A percentile compares a stretch with the other conserved stretches of the same genome.
Conservation (phyloP, 2,329 filamentous ascomycete genomes). For the Fusarium marasasianum region DNA sequence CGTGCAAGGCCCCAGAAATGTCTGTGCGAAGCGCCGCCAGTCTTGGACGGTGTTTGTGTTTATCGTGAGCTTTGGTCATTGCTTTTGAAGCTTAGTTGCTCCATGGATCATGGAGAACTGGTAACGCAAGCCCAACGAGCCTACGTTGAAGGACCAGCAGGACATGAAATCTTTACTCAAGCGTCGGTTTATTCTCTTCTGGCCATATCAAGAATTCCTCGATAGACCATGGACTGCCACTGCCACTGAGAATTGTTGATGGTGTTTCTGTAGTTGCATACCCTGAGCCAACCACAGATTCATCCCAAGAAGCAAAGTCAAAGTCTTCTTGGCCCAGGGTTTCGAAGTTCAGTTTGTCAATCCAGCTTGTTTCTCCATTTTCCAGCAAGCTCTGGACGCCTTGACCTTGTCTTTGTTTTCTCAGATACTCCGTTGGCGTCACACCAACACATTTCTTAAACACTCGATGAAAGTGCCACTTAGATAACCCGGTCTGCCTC, state of each 20-base stretch:
- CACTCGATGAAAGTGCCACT: constrained; percentile 67
- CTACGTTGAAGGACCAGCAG: background rate
- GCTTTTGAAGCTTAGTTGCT: background rate
- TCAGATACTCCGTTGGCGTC: constrained; percentile 53
- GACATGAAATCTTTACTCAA: background rate
- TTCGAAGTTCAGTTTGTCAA: constrained; percentile 18
- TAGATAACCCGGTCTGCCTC: constrained; percentile 60
- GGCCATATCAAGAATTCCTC: constrained; percentile 40
- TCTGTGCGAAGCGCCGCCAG: background rate
- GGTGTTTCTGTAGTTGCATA: constrained; percentile 12
- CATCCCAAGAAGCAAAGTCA: constrained; percentile 32
- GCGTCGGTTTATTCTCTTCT: background rate
- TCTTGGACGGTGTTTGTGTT: background rate
- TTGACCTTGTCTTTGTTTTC: constrained; percentile 27
- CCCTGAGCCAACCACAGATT: constrained; percentile 4
- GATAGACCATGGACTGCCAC: constrained; percentile 34
- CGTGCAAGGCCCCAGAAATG: background rate
- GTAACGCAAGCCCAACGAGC: background rate
- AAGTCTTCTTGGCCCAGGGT: constrained; percentile 11
- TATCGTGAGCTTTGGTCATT: background rate
- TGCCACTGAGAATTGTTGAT: constrained; percentile 13
- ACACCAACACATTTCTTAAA: constrained; percentile 65
- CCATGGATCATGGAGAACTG: background rate
- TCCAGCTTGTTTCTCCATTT: constrained; percentile 13
- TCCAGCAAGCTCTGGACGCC: background rate